Conservation (phyloP, 2,329 filamentous ascomycete species). For the Phyllosticta citrichinensis region DNA sequence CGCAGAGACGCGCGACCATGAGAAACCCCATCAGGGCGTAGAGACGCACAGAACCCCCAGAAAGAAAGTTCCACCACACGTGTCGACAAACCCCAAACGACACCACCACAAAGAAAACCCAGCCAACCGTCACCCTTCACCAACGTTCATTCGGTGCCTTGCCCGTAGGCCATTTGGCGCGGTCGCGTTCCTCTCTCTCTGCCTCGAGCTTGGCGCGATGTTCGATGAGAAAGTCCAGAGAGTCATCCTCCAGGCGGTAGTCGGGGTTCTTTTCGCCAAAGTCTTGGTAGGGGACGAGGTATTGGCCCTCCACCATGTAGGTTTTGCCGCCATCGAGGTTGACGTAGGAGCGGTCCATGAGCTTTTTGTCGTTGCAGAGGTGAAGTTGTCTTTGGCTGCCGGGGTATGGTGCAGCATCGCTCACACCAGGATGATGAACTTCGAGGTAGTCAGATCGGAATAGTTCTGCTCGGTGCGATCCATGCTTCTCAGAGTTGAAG, state of each 20-base stretch:
- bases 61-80: too few relatives aligned
- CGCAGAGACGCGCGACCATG: not conserved
- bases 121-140: not conserved
- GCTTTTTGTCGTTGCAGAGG: not conserved
- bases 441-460: not conserved
- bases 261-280: not conserved
- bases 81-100: not conserved
- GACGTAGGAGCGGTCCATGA: not conserved
- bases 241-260: not conserved
- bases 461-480: not conserved
- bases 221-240: not conserved
- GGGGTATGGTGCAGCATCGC: not conserved
- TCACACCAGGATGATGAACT: not conserved
- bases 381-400: not conserved
- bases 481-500: not conserved
- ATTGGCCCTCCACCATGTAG: not conserved
- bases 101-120: not conserved
- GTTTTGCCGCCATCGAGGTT: not conserved
- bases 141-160: not conserved
- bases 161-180: not conserved
- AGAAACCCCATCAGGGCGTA: not conserved
- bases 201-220: not conserved
- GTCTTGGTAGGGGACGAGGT: not conserved
- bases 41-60: not conserved
- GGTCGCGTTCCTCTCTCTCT: not conserved